Base-by-base conservation (phyloP, 2,329 filamentous ascomycete genomes). In the Beauveria australis region DNA sequence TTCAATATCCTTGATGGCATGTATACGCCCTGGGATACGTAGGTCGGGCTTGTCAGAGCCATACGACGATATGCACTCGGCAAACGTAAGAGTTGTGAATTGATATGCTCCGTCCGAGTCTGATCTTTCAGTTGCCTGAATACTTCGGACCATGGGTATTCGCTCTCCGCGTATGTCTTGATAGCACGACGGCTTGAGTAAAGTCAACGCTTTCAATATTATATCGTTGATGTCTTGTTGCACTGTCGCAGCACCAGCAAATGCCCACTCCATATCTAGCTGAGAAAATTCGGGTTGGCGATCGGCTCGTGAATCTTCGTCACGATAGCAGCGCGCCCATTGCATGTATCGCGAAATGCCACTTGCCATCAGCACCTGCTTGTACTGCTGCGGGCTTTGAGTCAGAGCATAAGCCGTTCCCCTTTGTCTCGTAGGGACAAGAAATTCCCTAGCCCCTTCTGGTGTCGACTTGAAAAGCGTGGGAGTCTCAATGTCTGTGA, bases 371-470 rank as follows among this genome's bases (percentile, higher is more conserved):
- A 99, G 81, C 2, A 97, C 90, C 76, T 99, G 94, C 76, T 99
- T 99, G 72, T 97, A 99, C 73, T 99, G 94, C 72, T 99, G 94
- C 0, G 94, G 94, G 65, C 93, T 97, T 72, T 99, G 95, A 0
- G 92, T 92, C 22, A 99, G 78, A 9, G 94, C 94, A 73, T 97
- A 99, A 3, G 91, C 92, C 63, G 86, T 77, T 0, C 91, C 91
- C 1, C 80, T 81, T 41, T 81, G 83, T 30, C 94, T 81, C 1
- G 92, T 96, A 0, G 94, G 94, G 5, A 99, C 93, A 6, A 99
- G 74, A 64, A 99, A 99, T 72, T 99, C 94, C 53, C 93, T 82
- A 1, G 94, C 95, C 0, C 94, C 94, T 75, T 99, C 94, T 0
- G 94, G 91, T 0, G 94, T 99, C 0, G 94, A 97, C 73, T 97